A percentile compares a stretch with the other conserved stretches of the same genome.
These are phyloP conservation scores for Tolypocladium sp. DNA, from an alignment of 2,329 filamentous ascomycete genomes.

Conservation along the genomic window DNA sequence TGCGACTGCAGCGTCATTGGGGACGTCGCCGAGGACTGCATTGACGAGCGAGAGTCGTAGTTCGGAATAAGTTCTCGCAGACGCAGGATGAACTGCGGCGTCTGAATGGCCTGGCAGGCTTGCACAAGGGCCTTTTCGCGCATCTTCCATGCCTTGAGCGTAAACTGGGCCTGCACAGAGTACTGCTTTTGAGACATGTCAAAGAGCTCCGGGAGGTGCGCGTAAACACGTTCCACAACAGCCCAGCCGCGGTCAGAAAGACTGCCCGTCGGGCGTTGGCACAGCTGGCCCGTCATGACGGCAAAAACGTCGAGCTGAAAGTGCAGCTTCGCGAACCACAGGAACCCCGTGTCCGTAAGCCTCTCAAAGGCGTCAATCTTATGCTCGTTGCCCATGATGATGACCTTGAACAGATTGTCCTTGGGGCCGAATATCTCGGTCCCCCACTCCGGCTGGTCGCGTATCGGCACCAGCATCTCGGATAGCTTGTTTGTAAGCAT, in stretches of 20 bases:
- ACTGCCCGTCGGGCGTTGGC: conserved; percentile 34
- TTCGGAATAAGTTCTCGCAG: conserved; percentile 33
- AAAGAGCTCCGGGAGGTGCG: conserved; percentile 39
- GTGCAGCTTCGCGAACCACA: conserved; percentile 45
- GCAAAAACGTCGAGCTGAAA: conserved; percentile 49
- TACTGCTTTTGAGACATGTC: conserved; percentile 37
- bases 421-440: conserved; percentile 38
- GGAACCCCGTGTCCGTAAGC: conserved; percentile 35
- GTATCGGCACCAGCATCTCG: conserved; percentile 36
- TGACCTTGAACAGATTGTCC: conserved; percentile 47
- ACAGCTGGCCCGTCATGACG: conserved; percentile 46
- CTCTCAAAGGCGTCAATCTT: conserved; percentile 33
- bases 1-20: conserved; percentile 15
- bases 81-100: conserved; percentile 35
- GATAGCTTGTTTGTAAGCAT: conserved; percentile 41
- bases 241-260: conserved; percentile 47
- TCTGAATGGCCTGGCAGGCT: conserved; percentile 26
- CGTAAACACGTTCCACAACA: conserved; percentile 35
- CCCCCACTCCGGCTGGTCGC: conserved; percentile 37
- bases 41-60: conserved; percentile 24
- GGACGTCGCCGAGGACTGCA: conserved; percentile 16
- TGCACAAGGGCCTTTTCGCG: conserved; percentile 33
- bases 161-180: conserved; percentile 33
- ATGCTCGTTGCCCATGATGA: conserved; percentile 39
- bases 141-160: conserved; percentile 43